A percentile compares a stretch with the other conserved stretches of the same genome.
Evolutionary conservation across 768 basidiomycete species (phyloP).

Genomic region (Amanita fuliginea): DNA sequence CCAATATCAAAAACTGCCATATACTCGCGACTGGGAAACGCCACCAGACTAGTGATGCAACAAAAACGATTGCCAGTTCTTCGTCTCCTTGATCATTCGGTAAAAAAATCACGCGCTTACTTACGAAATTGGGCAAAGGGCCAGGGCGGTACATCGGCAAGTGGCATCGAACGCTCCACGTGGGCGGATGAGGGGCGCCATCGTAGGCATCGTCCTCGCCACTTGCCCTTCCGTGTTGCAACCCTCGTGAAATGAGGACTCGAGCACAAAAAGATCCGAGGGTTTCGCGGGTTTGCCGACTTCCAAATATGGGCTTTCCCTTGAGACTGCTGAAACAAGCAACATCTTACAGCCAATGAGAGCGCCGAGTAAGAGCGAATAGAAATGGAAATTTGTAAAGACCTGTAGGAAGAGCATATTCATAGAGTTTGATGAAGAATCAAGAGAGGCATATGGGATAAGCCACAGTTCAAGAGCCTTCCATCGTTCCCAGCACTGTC

Average conservation of each 20-base stretch:
- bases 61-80: neutral
- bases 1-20: neutral
- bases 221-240: neutral
- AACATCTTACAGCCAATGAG: neutral
- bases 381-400: neutral
- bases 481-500: neutral
- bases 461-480: neutral
- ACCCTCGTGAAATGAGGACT: neutral
- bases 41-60: neutral
- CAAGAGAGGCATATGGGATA: neutral
- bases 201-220: neutral
- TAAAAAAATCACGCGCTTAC: neutral
- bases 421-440: neutral
- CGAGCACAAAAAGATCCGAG: neutral
- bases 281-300: neutral
- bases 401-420: neutral
- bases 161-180: neutral
- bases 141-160: neutral
- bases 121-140: neutral
- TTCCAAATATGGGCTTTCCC: conserved; percentile 2
- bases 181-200: neutral
- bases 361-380: neutral
- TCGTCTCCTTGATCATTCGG: neutral
- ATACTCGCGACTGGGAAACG: neutral
- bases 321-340: conserved; percentile 3